Conservation (phyloP, 2,329 filamentous ascomycete genomes). For the Ceratocystiopsis sp. region DNA sequence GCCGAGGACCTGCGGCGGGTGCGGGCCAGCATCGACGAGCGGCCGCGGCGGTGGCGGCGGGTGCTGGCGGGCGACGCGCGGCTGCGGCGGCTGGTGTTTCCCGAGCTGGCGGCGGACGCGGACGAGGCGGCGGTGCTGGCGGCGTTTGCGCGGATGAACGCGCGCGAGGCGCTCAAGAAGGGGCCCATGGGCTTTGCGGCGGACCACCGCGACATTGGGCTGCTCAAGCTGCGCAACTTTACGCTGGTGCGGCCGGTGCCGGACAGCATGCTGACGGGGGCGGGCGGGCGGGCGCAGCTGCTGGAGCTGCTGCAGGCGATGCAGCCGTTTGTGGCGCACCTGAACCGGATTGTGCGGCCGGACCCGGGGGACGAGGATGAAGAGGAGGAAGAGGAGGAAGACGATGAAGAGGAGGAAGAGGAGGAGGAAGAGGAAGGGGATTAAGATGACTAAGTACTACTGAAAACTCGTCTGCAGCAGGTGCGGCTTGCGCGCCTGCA, state of each 20-base stretch:
- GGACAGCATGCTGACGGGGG: conserved; percentile 46
- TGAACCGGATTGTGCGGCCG: conserved; percentile 60
- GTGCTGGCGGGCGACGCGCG: conserved; percentile 43
- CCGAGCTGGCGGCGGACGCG: conserved; percentile 33
- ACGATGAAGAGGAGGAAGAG: neutral
- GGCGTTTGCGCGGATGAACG: conserved; percentile 55
- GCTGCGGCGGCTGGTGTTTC: conserved; percentile 50
- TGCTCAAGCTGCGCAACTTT: conserved; percentile 67
- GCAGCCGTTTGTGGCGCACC: conserved; percentile 60
- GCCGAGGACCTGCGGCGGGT: conserved; percentile 46
- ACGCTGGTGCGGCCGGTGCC: conserved; percentile 51
- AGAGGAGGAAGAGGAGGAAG: conserved; percentile 1
- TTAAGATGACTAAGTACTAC: neutral
- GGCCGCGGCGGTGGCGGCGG: conserved; percentile 51
- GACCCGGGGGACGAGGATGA: conserved; percentile 31
- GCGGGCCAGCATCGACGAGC: conserved; percentile 57
- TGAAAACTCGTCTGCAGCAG: conserved; percentile 37
- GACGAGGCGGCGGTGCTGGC: conserved; percentile 14
- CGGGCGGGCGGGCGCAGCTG: conserved; percentile 48
- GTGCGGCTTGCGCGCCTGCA: conserved; percentile 56
- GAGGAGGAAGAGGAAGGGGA: neutral
- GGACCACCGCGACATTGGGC: conserved; percentile 61
- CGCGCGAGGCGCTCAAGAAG: conserved; percentile 63
- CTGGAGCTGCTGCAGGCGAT: conserved; percentile 47
- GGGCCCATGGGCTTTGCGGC: conserved; percentile 67